These are phyloP conservation scores for Thraustotheca clavata DNA, from an alignment of 352 stramenopile species.

Conservation along the genomic window DNA sequence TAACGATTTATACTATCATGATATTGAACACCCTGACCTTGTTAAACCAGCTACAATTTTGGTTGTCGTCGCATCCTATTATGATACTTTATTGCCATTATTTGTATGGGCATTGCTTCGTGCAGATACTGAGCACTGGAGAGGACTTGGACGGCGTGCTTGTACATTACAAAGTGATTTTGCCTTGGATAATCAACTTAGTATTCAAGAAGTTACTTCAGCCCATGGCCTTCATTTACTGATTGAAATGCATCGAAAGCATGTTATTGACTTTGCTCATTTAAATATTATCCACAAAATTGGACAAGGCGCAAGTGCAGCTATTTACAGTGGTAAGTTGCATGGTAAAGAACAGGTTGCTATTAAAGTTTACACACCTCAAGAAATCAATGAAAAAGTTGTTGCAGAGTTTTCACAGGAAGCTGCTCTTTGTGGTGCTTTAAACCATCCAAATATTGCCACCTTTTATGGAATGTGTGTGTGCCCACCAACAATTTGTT, in stretches of 20 bases:
- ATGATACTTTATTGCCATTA: constrained; percentile 41
- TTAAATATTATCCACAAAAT: constrained; percentile 38
- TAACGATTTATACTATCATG: constrained; percentile 33
- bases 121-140: constrained; percentile 64
- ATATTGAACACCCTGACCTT: not conserved
- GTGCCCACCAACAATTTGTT: constrained; percentile 56
- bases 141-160: constrained; percentile 48
- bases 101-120: constrained; percentile 60
- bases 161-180: constrained; percentile 41
- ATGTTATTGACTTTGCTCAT: constrained; percentile 59
- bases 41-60: constrained; percentile 31
- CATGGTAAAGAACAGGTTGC: constrained; percentile 44
- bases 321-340: constrained; percentile 54
- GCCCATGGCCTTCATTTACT: constrained; percentile 53
- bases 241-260: constrained; percentile 58
- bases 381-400: constrained; percentile 43
- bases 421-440: constrained; percentile 57
- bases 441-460: constrained; percentile 72
- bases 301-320: constrained; percentile 41
- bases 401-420: constrained; percentile 73
- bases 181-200: constrained; percentile 27
- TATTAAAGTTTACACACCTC: constrained; percentile 72
- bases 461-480: constrained; percentile 81
- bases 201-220: constrained; percentile 47
- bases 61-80: constrained; percentile 36